A percentile compares a stretch with the other conserved stretches of the same genome.
Conservation (phyloP, 139 green algal genomes). For the Chlorella sp. region DNA sequence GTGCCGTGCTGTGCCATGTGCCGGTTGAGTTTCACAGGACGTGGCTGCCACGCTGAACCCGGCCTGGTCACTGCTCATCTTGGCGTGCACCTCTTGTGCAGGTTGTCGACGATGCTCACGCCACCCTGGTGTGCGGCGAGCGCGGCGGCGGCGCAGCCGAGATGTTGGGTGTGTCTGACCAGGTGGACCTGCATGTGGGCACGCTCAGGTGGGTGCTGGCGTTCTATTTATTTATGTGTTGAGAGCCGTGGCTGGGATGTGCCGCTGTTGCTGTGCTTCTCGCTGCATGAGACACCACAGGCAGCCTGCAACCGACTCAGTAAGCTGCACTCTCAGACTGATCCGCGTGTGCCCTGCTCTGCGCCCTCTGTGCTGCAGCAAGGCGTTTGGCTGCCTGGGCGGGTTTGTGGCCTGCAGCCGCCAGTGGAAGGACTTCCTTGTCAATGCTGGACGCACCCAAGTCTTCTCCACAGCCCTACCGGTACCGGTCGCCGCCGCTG, state of each 20-base stretch:
- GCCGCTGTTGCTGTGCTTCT: no score
- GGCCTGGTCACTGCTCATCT: no score
- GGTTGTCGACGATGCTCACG: slow-evolving; percentile 94
- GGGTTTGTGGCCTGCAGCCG: slow-evolving; percentile 85
- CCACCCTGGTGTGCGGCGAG: slow-evolving; percentile 88
- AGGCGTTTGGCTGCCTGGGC: slow-evolving; percentile 86
- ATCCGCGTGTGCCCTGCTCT: neutral
- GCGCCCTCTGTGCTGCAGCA: slow-evolving; percentile 50
- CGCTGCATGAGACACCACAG: no score
- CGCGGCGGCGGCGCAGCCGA: slow-evolving; percentile 76
- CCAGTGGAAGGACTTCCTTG: slow-evolving; percentile 67
- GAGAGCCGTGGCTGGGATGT: no score
- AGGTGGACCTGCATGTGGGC: slow-evolving; percentile 91
- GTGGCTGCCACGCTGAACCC: no score
- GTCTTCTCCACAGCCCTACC: slow-evolving; percentile 90
- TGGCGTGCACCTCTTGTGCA: no score
- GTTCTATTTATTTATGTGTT: no score
- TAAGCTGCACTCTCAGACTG: neutral
- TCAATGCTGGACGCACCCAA: slow-evolving; percentile 72
- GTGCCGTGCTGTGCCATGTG: no score
- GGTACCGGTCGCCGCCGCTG: slow-evolving; percentile 80
- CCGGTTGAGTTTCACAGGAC: no score
- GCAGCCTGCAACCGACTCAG: no score
- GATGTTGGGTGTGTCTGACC: slow-evolving; percentile 44
- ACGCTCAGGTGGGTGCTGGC: slow-evolving; percentile 85